phyloP scores from a whole-genome alignment of 202 grass and related monocot species.

The Hordeum pubiflorum region DNA sequence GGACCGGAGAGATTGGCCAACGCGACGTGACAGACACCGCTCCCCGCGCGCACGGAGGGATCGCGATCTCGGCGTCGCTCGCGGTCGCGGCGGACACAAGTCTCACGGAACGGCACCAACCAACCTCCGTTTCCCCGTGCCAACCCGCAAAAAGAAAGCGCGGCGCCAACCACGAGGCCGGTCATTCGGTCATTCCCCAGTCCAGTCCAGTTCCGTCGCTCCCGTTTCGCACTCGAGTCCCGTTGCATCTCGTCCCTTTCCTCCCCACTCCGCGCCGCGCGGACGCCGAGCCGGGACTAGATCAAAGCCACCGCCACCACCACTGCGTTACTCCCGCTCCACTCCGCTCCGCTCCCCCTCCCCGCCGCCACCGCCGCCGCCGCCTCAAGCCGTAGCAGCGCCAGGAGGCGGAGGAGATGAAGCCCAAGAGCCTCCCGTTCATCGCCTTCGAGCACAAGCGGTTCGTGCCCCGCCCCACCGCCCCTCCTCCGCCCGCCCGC shows the following conservation, averaged over 20 bases:
- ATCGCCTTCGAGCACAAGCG: conserved; percentile 98
- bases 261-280: not conserved
- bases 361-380: not conserved
- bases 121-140: conserved; percentile 7
- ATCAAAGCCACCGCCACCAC: conserved; percentile 5
- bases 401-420: conserved; percentile 46
- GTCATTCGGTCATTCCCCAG: not conserved
- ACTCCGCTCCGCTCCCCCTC: not conserved
- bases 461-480: conserved; percentile 28
- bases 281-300: not conserved
- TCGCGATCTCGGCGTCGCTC: conserved; percentile 27
- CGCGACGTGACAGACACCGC: not conserved
- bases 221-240: not conserved
- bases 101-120: not conserved
- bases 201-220: not conserved
- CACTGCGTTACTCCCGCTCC: not conserved
- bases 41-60: conserved; percentile 29
- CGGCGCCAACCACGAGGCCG: conserved; percentile 35
- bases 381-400: not conserved
- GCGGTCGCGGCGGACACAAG: conserved; percentile 23
- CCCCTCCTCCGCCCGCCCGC: not conserved
- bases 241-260: not conserved
- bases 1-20: not conserved
- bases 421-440: conserved; percentile 83
- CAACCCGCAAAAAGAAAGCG: not conserved